Percentiles rank a stretch among this genome's conserved stretches.
phyloP scores from a whole-genome alignment of 2,329 filamentous ascomycete species.

The Diaporthe vaccinii region DNA sequence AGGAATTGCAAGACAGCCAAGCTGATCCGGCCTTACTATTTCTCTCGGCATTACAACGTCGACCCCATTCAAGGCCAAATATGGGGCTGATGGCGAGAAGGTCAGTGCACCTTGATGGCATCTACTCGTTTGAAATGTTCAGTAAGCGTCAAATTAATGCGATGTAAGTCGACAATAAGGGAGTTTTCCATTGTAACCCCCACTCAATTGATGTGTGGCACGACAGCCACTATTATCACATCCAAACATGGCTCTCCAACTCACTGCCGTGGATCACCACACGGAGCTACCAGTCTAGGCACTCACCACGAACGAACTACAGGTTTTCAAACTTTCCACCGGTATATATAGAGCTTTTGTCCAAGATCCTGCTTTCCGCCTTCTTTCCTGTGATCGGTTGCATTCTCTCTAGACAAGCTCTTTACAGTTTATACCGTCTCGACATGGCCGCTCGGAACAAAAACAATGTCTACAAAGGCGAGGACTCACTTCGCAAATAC shows the following conservation, averaged over 20 bases:
- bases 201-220: background rate
- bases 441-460: background rate
- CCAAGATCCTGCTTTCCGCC: background rate
- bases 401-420: background rate
- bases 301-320: too few relatives aligned
- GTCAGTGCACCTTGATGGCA: conserved; percentile 10
- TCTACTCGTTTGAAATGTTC: background rate
- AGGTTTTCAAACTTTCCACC: fast-evolving
- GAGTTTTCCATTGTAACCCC: background rate
- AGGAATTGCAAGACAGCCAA: background rate
- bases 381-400: too few relatives aligned
- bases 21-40: background rate
- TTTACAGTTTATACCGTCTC: background rate
- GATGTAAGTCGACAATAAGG: background rate
- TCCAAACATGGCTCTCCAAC: background rate
- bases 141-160: background rate
- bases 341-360: background rate
- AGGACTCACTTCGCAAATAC: background rate
- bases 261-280: background rate
- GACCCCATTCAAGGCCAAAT: background rate
- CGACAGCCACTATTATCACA: background rate
- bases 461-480: background rate
- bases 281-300: background rate
- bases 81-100: conserved; percentile 4
- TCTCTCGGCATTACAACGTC: conserved; percentile 11